A percentile compares a stretch with the other conserved stretches of the same genome.
Evolutionary conservation across 2,329 filamentous ascomycete genomes (phyloP).

Genomic region (Scytalidium lignicola): DNA sequence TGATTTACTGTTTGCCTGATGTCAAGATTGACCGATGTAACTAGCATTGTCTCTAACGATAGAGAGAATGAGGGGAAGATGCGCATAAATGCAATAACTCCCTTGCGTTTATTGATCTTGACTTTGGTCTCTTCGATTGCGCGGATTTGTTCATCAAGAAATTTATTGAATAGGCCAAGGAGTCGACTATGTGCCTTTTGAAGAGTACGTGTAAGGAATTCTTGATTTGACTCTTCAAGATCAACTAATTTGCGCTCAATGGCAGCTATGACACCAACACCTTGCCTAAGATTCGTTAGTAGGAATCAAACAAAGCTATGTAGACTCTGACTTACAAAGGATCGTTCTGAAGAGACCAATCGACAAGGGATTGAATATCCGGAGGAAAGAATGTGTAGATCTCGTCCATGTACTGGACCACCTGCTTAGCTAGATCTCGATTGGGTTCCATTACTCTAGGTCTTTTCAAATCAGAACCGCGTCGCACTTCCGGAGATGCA

Average conservation of each 20-base stretch:
- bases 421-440: constrained; percentile 74
- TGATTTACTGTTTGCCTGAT: constrained; percentile 76
- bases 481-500: constrained; percentile 60
- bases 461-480: constrained; percentile 65
- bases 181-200: constrained; percentile 75
- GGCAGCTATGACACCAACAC: constrained; percentile 76
- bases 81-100: constrained; percentile 91
- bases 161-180: constrained; percentile 73
- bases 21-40: constrained; percentile 53
- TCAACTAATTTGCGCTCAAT: constrained; percentile 75
- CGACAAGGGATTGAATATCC: constrained; percentile 73
- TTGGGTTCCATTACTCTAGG: constrained; percentile 84
- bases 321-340: constrained; percentile 59
- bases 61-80: constrained; percentile 85
- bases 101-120: constrained; percentile 97
- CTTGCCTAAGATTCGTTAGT: constrained; percentile 56
- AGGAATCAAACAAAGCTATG: not conserved
- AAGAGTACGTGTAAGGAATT: constrained; percentile 75
- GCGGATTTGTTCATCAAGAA: constrained; percentile 90
- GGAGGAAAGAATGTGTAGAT: constrained; percentile 77
- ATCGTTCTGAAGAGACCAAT: constrained; percentile 78
- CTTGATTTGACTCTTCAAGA: constrained; percentile 86
- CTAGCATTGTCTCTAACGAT: constrained; percentile 79
- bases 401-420: constrained; percentile 84
- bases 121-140: constrained; percentile 98